Evolutionary conservation across 139 green algal species (phyloP).

Genomic region (Chara braunii): DNA sequence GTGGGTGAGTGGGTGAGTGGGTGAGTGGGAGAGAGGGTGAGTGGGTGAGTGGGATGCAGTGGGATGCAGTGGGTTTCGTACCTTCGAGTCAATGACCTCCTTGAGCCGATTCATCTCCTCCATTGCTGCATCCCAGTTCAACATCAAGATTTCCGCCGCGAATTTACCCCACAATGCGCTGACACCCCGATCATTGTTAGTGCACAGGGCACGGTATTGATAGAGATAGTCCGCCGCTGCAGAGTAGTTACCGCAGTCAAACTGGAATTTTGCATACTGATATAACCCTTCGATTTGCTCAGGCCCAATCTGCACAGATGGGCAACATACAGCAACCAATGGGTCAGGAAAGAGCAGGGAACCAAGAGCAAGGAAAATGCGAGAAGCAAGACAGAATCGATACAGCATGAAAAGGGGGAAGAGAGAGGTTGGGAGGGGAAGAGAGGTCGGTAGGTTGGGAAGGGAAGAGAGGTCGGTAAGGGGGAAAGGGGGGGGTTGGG

Average conservation of each 20-base stretch:
- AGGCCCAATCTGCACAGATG: slow-evolving; percentile 55
- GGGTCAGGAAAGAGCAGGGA: background rate
- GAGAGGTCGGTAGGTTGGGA: background rate
- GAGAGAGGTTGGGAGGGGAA: background rate
- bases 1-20: no score
- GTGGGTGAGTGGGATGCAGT: no score
- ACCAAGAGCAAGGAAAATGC: no score
- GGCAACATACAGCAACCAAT: background rate
- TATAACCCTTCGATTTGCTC: slow-evolving; percentile 95
- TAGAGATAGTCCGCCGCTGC: slow-evolving; percentile 79
- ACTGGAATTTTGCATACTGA: slow-evolving; percentile 96
- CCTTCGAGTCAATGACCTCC: slow-evolving; percentile 80
- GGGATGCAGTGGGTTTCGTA: no score
- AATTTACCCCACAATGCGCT: slow-evolving; percentile 93
- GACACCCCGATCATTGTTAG: slow-evolving; percentile 67
- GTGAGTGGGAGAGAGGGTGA: no score
- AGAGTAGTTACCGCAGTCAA: slow-evolving; percentile 97
- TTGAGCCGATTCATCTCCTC: slow-evolving; percentile 88
- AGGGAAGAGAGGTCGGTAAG: background rate
- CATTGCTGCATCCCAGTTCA: slow-evolving; percentile 72
- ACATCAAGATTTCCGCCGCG: slow-evolving; percentile 84
- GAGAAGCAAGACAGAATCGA: background rate
- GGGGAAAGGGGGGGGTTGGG: background rate
- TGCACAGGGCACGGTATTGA: slow-evolving; percentile 83
- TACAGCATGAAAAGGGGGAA: background rate